Evolutionary conservation across 2,329 filamentous ascomycete genomes (phyloP), one percentile per base, ranked within the genome.

Genomic region (Cyphellophora europaea): DNA sequence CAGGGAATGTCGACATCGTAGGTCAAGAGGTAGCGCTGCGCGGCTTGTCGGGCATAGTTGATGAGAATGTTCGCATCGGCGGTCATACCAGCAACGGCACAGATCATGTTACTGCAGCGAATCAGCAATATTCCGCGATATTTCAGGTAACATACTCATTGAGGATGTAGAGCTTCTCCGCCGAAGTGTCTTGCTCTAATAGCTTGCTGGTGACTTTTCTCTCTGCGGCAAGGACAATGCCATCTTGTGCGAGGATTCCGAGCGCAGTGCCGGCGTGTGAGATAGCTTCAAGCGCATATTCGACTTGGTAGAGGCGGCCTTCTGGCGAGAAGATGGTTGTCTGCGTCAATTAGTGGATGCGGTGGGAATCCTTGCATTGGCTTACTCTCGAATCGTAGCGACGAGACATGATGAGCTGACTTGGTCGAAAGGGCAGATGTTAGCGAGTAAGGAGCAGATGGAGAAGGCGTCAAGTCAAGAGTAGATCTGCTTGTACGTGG

Each of bases 1-100:
- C 91, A 98, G 40, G 91, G 91, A 48, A 98, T 98, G 59, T 98
- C 91, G 81, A 95, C 88, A 71, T 96, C 94, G 74, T 98, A 98
- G 54, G 89, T 98, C 49, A 94, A 78, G 60, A 98, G 89, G 67
- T 98, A 96, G 57, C 82, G 79, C 69, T 98, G 91, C 53, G 91
- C 91, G 54, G 85, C 83, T 75, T 94, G 86, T 53, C 91, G 87
- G 59, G 91, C 93, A 66, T 93, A 95, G 73, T 98, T 98, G 78
- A 98, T 98, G 61, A 98, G 86, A 63, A 98, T 98, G 71, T 98
- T 98, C 62, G 91, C 91, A 59, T 98, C 91, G 56, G 91, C 91
- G 30, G 88, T 98, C 89, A 98, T 96, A 58, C 91, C 91, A 53
- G 91, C 91, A 41, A 98, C 91, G 43, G 91, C 91, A 65, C 88